Conservation (phyloP, 1,284 basidiomycete species). For the Vanrija humicola region DNA sequence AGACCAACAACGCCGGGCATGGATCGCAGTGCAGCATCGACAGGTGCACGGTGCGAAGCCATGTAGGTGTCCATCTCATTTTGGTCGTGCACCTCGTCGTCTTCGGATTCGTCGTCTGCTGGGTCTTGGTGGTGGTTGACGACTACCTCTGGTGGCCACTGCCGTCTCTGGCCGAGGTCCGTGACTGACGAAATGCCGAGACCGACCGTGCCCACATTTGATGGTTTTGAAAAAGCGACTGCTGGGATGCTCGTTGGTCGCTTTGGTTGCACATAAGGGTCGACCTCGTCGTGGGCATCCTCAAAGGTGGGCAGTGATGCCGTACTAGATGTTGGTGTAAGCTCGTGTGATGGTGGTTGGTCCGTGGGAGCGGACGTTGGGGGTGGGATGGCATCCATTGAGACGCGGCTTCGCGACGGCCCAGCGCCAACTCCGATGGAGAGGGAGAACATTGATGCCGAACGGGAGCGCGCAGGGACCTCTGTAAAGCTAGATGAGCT, state of each 20-base stretch:
- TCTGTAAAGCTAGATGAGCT: no score
- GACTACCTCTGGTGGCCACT: slow-evolving; percentile 1
- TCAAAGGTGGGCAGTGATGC: slow-evolving; percentile 8
- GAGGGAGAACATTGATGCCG: slow-evolving; percentile 6
- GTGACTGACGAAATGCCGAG: slow-evolving; percentile 5
- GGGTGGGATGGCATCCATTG: slow-evolving; percentile 14
- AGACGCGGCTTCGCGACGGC: slow-evolving; percentile 15
- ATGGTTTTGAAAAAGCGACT: no score
- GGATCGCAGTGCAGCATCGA: slow-evolving; percentile 27
- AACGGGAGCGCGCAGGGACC: slow-evolving; percentile 1
- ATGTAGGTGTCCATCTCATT: slow-evolving; percentile 18
- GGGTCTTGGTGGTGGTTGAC: background rate
- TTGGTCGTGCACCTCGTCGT: slow-evolving; percentile 9
- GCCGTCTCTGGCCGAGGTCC: background rate
- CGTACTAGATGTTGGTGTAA: slow-evolving; percentile 11
- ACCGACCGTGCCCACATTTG: slow-evolving; percentile 1
- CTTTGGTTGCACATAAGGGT: no score
- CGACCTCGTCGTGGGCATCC: no score
- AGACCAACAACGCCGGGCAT: slow-evolving; percentile 37
- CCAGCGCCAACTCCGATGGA: background rate
- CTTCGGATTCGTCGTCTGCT: slow-evolving; percentile 6
- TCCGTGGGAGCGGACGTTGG: no score
- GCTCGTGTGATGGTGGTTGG: background rate
- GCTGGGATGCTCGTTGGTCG: no score
- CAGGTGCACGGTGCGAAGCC: slow-evolving; percentile 15